These are phyloP conservation scores for Paramecium biaurelia DNA, from an alignment of 73 alveolate genomes.

Conservation along the genomic window DNA sequence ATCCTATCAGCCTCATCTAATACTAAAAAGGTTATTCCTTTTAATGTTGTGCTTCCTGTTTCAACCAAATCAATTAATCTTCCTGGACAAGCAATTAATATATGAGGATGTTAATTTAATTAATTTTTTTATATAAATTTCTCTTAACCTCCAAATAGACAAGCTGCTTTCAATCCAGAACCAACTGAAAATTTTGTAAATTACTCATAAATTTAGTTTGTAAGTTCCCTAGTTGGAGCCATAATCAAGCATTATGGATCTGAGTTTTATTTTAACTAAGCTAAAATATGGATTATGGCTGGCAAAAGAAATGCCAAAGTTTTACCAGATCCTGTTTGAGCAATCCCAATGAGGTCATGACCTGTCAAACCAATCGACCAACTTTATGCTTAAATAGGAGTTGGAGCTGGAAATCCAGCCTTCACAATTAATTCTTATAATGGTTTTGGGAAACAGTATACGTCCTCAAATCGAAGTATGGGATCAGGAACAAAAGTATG, in stretches of 20 bases:
- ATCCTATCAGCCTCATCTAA: slow-evolving; percentile 95
- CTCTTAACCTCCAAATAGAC: slow-evolving; percentile 89
- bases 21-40: slow-evolving; percentile 72
- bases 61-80: slow-evolving; percentile 87
- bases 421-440: slow-evolving; percentile 18
- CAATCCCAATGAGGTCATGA: slow-evolving; percentile 83
- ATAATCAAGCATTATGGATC: slow-evolving; percentile 79
- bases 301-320: slow-evolving; percentile 91
- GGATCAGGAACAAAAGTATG: slow-evolving; percentile 39
- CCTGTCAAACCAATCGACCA: slow-evolving; percentile 66
- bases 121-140: slow-evolving; percentile 72
- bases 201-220: slow-evolving; percentile 80
- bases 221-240: slow-evolving; percentile 94
- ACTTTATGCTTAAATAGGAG: slow-evolving; percentile 66
- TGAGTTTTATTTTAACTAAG: slow-evolving; percentile 23
- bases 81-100: slow-evolving; percentile 89
- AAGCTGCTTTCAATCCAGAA: slow-evolving; percentile 80
- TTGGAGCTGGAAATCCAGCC: slow-evolving; percentile 64
- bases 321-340: slow-evolving; percentile 96
- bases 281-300: slow-evolving; percentile 73
- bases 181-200: slow-evolving; percentile 75
- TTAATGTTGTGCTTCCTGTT: slow-evolving; percentile 65
- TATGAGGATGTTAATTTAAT: slow-evolving; percentile 76
- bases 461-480: slow-evolving; percentile 47
- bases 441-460: slow-evolving; percentile 50